These are phyloP conservation scores for Ogataea zsoltii DNA, from an alignment of 805 yeast genomes.

Conservation along the genomic window DNA sequence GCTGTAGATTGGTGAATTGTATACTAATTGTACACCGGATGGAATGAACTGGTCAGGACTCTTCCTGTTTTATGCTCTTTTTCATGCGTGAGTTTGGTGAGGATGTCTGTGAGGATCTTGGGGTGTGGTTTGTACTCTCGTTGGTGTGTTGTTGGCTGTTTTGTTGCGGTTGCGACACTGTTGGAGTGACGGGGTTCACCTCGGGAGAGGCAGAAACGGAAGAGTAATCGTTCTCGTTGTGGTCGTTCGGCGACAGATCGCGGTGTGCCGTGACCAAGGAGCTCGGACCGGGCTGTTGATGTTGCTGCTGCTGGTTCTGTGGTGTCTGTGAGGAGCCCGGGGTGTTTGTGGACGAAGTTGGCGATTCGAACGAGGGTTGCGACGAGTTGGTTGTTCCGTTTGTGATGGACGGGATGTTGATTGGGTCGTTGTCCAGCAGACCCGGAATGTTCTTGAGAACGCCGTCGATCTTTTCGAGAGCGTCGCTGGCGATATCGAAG, in stretches of 20 bases:
- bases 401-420: slow-evolving; percentile 4
- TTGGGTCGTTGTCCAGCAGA: slow-evolving; percentile 34
- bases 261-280: no score
- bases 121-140: slow-evolving; percentile 1
- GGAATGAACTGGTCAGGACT: no score
- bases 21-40: neutral
- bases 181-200: slow-evolving; percentile 12
- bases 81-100: neutral
- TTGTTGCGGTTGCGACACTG: neutral
- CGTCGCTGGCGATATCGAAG: slow-evolving; percentile 76
- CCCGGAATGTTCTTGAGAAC: slow-evolving; percentile 78
- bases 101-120: neutral
- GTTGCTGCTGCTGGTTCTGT: neutral
- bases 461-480: slow-evolving; percentile 69
- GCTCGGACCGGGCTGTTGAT: no score
- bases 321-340: neutral
- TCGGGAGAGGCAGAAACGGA: slow-evolving; percentile 9
- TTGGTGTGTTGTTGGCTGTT: neutral
- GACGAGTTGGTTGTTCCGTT: slow-evolving; percentile 5
- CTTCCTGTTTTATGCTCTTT: neutral
- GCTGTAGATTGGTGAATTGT: no score
- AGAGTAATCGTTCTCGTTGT: neutral
- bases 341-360: slow-evolving; percentile 9
- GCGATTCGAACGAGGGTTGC: slow-evolving; percentile 8
- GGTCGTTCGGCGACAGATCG: neutral